Percentiles rank a stretch among this genome's conserved stretches.
Evolutionary conservation across 805 yeast genomes (phyloP).

Genomic region (Hermanozyma aechmeae): DNA sequence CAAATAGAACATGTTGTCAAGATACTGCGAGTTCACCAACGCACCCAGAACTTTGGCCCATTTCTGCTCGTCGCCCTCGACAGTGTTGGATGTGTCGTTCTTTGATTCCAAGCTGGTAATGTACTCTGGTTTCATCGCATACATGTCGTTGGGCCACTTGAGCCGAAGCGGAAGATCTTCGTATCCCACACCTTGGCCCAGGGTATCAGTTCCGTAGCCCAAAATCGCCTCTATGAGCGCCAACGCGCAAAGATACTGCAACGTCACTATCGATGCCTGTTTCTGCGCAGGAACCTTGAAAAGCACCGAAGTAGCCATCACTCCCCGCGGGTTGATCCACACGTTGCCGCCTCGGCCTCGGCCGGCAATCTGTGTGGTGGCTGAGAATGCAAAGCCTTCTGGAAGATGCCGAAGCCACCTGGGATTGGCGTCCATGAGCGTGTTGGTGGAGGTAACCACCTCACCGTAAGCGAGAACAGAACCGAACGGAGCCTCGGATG

Average conservation of each 20-base stretch:
- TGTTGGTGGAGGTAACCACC: slow-evolving; percentile 81
- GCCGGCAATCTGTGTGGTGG: slow-evolving; percentile 82
- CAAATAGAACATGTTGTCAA: slow-evolving; percentile 50
- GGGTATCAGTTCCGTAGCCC: slow-evolving; percentile 36
- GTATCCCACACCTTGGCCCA: slow-evolving; percentile 43
- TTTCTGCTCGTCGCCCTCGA: slow-evolving; percentile 50
- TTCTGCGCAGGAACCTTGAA: slow-evolving; percentile 45
- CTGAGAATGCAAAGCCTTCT: slow-evolving; percentile 59
- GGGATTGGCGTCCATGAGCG: slow-evolving; percentile 67
- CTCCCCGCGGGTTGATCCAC: slow-evolving; percentile 95
- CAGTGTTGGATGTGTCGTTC: slow-evolving; percentile 23
- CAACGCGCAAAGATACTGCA: slow-evolving; percentile 77
- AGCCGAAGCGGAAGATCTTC: slow-evolving; percentile 69
- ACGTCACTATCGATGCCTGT: slow-evolving; percentile 58
- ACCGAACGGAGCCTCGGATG: slow-evolving; percentile 35
- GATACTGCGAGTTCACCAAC: slow-evolving; percentile 66
- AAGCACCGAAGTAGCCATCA: slow-evolving; percentile 70
- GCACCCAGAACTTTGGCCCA: slow-evolving; percentile 79
- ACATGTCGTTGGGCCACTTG: slow-evolving; percentile 97
- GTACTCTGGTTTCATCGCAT: slow-evolving; percentile 59
- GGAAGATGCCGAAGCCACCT: slow-evolving; percentile 52
- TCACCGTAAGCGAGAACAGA: slow-evolving; percentile 67
- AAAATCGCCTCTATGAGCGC: slow-evolving; percentile 75
- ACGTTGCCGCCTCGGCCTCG: slow-evolving; percentile 91
- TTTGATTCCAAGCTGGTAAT: slow-evolving; percentile 21